Percentiles rank a stretch among this genome's conserved stretches.
These are phyloP conservation scores for Lotmaria passim DNA, from an alignment of 208 protist genomes.

Conservation along the genomic window DNA sequence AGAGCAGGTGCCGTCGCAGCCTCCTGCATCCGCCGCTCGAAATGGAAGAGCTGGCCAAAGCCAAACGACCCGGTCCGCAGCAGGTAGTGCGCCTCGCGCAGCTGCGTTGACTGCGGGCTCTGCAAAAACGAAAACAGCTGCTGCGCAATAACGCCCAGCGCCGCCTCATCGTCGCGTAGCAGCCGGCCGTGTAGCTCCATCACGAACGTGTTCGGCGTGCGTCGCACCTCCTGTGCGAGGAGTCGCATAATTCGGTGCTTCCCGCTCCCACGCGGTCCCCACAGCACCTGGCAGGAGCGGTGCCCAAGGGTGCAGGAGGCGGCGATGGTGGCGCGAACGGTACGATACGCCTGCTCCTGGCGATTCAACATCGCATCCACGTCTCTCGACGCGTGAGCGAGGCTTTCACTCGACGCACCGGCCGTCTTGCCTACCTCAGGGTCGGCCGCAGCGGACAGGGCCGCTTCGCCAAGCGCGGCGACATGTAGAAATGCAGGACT, in stretches of 20 bases:
- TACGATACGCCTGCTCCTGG: constrained; percentile 66
- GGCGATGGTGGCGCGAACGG: constrained; percentile 73
- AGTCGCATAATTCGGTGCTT: constrained; percentile 78
- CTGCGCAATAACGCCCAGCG: constrained; percentile 62
- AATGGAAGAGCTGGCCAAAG: constrained; percentile 83
- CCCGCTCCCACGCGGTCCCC: constrained; percentile 74
- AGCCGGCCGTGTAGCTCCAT: constrained; percentile 72
- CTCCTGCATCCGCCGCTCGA: constrained; percentile 38
- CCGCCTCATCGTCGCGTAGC: constrained; percentile 68
- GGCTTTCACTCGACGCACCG: not conserved
- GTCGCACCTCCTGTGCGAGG: constrained; percentile 60
- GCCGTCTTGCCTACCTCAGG: not conserved
- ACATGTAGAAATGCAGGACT: constrained; percentile 23
- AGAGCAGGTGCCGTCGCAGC: constrained; percentile 13
- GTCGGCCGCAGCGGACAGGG: not conserved
- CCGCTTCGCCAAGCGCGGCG: constrained; percentile 30
- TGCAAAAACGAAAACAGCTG: constrained; percentile 73
- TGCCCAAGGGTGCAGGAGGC: constrained; percentile 73
- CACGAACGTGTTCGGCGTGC: constrained; percentile 56
- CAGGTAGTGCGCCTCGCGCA: constrained; percentile 55
- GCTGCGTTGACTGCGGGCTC: constrained; percentile 50
- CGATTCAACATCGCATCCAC: constrained; percentile 20
- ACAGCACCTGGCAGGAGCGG: constrained; percentile 78
- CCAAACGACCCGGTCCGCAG: constrained; percentile 72
- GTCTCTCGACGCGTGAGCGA: not conserved